Evolutionary conservation across 805 yeast species (phyloP).

Genomic region (Isabelozyma rhagii): DNA sequence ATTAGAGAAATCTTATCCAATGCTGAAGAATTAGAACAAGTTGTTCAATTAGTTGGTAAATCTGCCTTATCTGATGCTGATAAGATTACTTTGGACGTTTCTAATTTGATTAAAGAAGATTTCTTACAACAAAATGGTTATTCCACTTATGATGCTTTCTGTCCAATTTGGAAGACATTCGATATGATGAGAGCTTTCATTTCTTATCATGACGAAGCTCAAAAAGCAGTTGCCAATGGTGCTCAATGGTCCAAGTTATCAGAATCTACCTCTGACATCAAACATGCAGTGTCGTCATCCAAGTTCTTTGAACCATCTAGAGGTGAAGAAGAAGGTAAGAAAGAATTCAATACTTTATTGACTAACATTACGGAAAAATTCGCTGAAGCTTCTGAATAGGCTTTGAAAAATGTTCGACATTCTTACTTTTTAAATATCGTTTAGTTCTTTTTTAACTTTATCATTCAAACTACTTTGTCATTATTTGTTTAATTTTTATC

Average conservation of each 20-base stretch:
- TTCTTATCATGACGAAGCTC: slow-evolving; percentile 93
- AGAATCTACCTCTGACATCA: slow-evolving; percentile 86
- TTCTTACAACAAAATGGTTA: slow-evolving; percentile 99
- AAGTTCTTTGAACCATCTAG: slow-evolving; percentile 94
- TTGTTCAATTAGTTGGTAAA: slow-evolving; percentile 98
- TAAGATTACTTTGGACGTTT: slow-evolving; percentile 93
- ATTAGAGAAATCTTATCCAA: slow-evolving; percentile 92
- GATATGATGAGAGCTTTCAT: slow-evolving; percentile 97
- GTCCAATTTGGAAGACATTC: slow-evolving; percentile 98
- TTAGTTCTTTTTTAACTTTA: background rate
- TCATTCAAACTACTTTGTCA: background rate
- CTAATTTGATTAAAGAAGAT: slow-evolving; percentile 90
- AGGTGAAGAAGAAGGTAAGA: slow-evolving; percentile 76
- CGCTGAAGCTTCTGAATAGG: slow-evolving; percentile 89
- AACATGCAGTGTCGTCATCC: slow-evolving; percentile 89
- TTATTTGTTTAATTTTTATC: slow-evolving; percentile 1
- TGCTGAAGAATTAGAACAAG: slow-evolving; percentile 98
- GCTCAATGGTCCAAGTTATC: slow-evolving; percentile 91
- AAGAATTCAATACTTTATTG: slow-evolving; percentile 74
- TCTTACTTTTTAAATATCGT: slow-evolving; percentile 1
- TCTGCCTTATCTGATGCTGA: slow-evolving; percentile 95
- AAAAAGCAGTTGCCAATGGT: slow-evolving; percentile 91
- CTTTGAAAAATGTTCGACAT: background rate
- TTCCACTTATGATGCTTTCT: slow-evolving; percentile 96
- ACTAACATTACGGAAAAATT: slow-evolving; percentile 81